A percentile compares a stretch with the other conserved stretches of the same genome.
Conservation (phyloP, 2,329 filamentous ascomycete genomes). For the Aspergillus transmontanensis region DNA sequence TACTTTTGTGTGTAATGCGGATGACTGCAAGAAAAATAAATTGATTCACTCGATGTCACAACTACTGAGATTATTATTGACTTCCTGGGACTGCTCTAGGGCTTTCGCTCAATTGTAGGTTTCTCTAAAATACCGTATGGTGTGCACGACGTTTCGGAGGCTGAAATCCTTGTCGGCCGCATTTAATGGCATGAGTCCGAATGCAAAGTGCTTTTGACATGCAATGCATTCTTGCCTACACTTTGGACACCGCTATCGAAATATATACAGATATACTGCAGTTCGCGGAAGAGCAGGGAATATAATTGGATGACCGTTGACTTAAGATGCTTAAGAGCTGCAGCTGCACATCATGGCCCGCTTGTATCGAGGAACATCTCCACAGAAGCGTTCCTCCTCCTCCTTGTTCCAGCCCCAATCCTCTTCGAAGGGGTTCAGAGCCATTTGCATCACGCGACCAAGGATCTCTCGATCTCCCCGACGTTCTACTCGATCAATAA, state of each 20-base stretch:
- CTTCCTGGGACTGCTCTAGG: not conserved
- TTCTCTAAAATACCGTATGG: not conserved
- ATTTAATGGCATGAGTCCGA: not conserved
- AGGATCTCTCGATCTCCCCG: conserved; percentile 79
- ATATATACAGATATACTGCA: not conserved
- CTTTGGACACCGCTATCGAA: not conserved
- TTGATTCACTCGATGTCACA: not conserved
- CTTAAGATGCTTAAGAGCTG: conserved; percentile 65
- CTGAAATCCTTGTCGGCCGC: not conserved
- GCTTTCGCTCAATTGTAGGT: not conserved
- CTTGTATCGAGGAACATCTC: conserved; percentile 77
- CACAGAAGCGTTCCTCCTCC: conserved; percentile 81
- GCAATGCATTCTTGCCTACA: not conserved
- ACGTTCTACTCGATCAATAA: conserved; percentile 87
- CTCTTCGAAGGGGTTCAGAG: conserved; percentile 82
- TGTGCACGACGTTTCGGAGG: not conserved
- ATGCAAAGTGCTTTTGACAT: not conserved
- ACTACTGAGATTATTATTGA: not conserved
- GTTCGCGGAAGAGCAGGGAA: not conserved
- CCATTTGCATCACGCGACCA: conserved; percentile 77
- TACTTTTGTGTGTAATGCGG: conserved; percentile 23
- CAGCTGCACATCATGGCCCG: conserved; percentile 93
- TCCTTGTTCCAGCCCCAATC: conserved; percentile 60
- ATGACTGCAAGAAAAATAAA: conserved; percentile 14
- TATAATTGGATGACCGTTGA: not conserved